Conservation (phyloP, 495 filamentous ascomycete species). For the Tuber aestivum region DNA sequence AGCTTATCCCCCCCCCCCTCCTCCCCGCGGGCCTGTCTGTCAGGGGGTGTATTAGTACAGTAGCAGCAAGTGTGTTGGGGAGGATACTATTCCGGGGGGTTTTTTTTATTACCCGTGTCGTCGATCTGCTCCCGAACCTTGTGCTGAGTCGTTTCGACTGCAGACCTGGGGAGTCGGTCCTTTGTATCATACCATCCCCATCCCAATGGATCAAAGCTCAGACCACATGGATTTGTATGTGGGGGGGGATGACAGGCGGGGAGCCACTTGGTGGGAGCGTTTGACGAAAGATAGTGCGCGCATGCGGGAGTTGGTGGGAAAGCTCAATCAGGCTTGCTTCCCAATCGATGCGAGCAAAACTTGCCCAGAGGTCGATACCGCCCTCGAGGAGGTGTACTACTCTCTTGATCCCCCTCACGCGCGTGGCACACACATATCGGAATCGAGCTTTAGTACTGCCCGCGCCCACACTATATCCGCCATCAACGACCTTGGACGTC, state of each 20-base stretch:
- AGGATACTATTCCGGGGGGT: not conserved
- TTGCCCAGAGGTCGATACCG: not conserved
- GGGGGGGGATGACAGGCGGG: not conserved
- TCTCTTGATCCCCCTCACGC: not conserved
- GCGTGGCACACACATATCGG: not conserved
- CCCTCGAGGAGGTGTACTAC: not conserved
- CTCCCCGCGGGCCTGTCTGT: no score
- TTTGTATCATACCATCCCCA: not conserved
- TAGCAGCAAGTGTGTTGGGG: not conserved
- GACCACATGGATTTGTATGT: conserved; percentile 1
- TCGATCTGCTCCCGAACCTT: not conserved
- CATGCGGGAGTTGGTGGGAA: not conserved
- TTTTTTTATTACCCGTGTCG: not conserved
- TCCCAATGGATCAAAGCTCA: not conserved
- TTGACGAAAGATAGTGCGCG: not conserved
- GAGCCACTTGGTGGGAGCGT: not conserved
- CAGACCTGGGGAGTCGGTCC: not conserved
- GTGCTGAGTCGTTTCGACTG: conserved; percentile 2
- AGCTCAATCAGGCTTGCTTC: not conserved
- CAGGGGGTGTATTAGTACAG: not conserved
- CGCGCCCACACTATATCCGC: not conserved
- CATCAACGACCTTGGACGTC: not conserved
- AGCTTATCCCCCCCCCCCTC: not conserved
- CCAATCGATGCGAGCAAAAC: not conserved
- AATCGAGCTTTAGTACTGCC: not conserved